Conservation (phyloP, 768 basidiomycete species). For the Wakefieldia striispora region DNA sequence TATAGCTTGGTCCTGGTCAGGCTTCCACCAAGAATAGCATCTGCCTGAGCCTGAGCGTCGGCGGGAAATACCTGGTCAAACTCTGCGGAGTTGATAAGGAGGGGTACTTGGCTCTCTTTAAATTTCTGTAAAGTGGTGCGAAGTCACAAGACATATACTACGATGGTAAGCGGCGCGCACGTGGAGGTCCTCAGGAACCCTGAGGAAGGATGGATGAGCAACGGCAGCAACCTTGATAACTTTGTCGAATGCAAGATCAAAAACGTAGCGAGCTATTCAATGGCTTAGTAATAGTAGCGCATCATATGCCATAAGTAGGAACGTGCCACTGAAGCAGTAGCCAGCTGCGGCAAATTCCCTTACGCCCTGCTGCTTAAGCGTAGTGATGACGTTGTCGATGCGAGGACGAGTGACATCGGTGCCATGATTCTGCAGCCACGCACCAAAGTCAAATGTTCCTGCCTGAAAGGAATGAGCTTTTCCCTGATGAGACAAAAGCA, state of each 20-base stretch:
- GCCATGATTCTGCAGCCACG: slow-evolving; percentile 45
- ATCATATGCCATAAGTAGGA: too few relatives aligned
- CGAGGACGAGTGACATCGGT: slow-evolving; percentile 41
- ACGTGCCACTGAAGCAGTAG: slow-evolving; percentile 67
- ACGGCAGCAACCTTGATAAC: slow-evolving; percentile 47
- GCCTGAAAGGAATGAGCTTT: not conserved
- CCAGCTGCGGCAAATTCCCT: slow-evolving; percentile 57
- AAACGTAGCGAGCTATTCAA: slow-evolving; percentile 49
- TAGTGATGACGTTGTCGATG: slow-evolving; percentile 55
- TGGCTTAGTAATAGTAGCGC: too few relatives aligned
- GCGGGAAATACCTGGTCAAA: slow-evolving; percentile 48
- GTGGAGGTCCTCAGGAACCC: slow-evolving; percentile 52
- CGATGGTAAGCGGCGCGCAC: too few relatives aligned
- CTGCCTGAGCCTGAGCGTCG: slow-evolving; percentile 42
- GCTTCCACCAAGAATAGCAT: slow-evolving; percentile 45
- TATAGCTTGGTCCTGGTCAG: slow-evolving; percentile 51
- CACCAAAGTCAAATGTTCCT: slow-evolving; percentile 21
- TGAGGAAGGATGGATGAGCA: slow-evolving; percentile 62
- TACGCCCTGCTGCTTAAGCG: slow-evolving; percentile 58
- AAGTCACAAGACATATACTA: too few relatives aligned
- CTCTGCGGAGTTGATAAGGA: slow-evolving; percentile 64
- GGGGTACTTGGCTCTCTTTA: slow-evolving; percentile 35
- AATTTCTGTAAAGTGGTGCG: slow-evolving; percentile 49
- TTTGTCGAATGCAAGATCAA: slow-evolving; percentile 61
- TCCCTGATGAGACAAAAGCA: too few relatives aligned